These are phyloP conservation scores for Russula abietina DNA, from an alignment of 768 basidiomycete species.

Conservation along the genomic window DNA sequence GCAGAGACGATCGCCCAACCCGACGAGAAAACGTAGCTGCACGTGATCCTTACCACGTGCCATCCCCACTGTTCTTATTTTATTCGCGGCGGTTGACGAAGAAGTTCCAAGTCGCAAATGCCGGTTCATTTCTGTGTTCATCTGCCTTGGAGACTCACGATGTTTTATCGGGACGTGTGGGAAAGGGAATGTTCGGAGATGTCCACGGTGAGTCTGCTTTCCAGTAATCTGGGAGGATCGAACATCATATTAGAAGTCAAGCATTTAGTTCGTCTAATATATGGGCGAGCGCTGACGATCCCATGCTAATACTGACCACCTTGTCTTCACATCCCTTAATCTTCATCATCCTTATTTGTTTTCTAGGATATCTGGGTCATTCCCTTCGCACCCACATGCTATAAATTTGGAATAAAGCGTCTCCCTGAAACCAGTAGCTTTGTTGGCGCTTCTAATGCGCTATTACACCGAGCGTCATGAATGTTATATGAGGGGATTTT, in stretches of 20 bases:
- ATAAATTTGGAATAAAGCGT: neutral
- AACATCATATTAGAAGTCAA: constrained; percentile 81
- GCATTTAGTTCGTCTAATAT: constrained; percentile 60
- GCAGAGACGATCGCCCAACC: too few species aligned
- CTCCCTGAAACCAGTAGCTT: neutral
- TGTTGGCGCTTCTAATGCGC: neutral
- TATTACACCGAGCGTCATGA: neutral
- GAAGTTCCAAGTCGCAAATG: neutral
- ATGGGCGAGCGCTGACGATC: constrained; percentile 65
- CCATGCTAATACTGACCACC: constrained; percentile 85
- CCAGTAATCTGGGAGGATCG: constrained; percentile 38
- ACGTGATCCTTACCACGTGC: too few species aligned
- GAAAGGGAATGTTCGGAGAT: neutral
- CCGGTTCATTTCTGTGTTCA: neutral
- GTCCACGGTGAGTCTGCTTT: constrained; percentile 34
- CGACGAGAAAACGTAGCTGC: too few species aligned
- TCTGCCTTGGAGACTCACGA: neutral
- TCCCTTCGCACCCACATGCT: neutral
- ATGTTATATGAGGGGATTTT: neutral
- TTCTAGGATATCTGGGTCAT: neutral
- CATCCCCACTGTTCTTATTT: too few species aligned
- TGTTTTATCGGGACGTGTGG: neutral
- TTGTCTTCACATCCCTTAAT: constrained; percentile 28
- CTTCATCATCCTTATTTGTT: neutral
- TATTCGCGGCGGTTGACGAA: neutral